phyloP scores from a whole-genome alignment of 2,329 filamentous ascomycete species.

The Akanthomyces dipterigenus region DNA sequence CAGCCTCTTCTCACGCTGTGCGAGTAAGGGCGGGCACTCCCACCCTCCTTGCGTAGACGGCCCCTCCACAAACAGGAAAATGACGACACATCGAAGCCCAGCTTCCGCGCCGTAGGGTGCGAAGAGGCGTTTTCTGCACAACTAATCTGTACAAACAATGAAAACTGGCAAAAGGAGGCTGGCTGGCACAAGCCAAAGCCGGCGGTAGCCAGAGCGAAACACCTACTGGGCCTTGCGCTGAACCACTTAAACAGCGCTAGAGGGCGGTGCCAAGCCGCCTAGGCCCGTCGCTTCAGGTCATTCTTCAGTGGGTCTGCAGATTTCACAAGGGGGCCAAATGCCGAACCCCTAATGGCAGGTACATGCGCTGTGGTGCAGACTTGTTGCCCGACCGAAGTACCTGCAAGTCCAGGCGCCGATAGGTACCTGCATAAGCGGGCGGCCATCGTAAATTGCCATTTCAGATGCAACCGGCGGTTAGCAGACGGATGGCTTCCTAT shows the following conservation, averaged over 20 bases:
- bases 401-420: neutral
- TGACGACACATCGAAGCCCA: neutral
- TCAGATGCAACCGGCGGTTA: no score
- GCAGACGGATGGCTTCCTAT: no score
- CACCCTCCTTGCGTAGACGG: neutral
- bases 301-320: neutral
- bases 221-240: neutral
- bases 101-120: neutral
- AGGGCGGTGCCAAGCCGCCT: neutral
- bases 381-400: neutral
- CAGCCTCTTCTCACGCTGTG: neutral
- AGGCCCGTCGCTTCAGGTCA: neutral
- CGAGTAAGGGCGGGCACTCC: neutral
- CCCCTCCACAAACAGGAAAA: constrained; percentile 11
- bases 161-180: neutral
- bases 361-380: neutral
- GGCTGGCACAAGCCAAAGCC: neutral
- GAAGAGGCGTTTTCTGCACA: neutral
- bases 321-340: neutral
- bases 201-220: neutral
- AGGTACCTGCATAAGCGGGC: no score
- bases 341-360: constrained; percentile 2
- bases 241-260: neutral
- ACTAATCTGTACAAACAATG: neutral
- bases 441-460: no score